These are phyloP conservation scores for Elongisporangium undulatum DNA, from an alignment of 352 stramenopile species.

Conservation along the genomic window DNA sequence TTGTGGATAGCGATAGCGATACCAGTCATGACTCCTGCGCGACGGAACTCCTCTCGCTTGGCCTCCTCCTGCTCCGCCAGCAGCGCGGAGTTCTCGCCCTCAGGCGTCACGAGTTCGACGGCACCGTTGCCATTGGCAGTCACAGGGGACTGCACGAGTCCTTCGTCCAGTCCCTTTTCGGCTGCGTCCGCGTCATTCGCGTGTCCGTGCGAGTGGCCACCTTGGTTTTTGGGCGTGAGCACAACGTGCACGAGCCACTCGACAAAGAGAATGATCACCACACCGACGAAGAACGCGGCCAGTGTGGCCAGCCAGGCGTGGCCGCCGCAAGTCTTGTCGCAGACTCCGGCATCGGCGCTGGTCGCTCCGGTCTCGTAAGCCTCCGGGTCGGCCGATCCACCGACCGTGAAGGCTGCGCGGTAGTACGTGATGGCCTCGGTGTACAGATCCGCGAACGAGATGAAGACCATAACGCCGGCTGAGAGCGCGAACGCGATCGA, in stretches of 20 bases:
- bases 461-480: constrained; percentile 75
- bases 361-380: constrained; percentile 54
- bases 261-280: constrained; percentile 56
- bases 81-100: constrained; percentile 3
- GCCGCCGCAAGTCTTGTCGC: constrained; percentile 51
- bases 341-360: constrained; percentile 29
- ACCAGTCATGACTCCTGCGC: constrained; percentile 88
- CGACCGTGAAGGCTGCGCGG: constrained; percentile 46
- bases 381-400: constrained; percentile 48
- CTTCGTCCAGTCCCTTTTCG: constrained; percentile 11
- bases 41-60: constrained; percentile 33
- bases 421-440: constrained; percentile 54
- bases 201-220: constrained; percentile 21
- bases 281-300: constrained; percentile 45
- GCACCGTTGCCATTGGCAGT: not conserved
- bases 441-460: constrained; percentile 66
- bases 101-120: constrained; percentile 19
- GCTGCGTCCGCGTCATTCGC: constrained; percentile 5
- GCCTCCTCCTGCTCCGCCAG: not conserved
- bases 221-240: constrained; percentile 21
- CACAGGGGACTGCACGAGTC: constrained; percentile 10
- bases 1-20: constrained; percentile 96
- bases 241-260: constrained; percentile 55
- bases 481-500: constrained; percentile 70
- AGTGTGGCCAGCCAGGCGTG: constrained; percentile 58